phyloP scores from a whole-genome alignment of 805 yeast species.

The Yarrowia bubula region DNA sequence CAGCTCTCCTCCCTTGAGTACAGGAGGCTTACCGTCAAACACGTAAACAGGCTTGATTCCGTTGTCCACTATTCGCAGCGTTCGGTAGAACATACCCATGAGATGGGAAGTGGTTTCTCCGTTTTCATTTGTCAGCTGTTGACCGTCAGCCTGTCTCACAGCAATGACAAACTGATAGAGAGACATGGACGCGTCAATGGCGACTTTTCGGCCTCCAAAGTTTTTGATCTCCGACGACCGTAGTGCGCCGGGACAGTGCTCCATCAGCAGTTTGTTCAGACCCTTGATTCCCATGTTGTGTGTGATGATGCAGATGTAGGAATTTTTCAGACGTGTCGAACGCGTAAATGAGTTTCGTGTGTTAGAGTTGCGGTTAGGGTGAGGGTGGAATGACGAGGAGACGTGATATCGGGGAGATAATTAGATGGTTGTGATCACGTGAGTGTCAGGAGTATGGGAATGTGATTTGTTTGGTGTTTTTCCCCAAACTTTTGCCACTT shows the following conservation, averaged over 20 bases:
- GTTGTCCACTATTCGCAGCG: slow-evolving; percentile 81
- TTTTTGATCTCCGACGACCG: slow-evolving; percentile 77
- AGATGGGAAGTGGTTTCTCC: slow-evolving; percentile 92
- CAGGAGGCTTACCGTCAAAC: slow-evolving; percentile 98
- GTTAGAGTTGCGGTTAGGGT: slow-evolving; percentile 13
- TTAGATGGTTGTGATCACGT: no score
- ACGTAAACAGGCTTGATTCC: slow-evolving; percentile 97
- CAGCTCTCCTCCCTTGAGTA: slow-evolving; percentile 86
- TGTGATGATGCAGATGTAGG: neutral
- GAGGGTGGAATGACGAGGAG: neutral
- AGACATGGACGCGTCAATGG: slow-evolving; percentile 87
- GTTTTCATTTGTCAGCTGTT: slow-evolving; percentile 76
- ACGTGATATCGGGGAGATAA: neutral
- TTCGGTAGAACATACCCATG: slow-evolving; percentile 95
- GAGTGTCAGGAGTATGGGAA: no score
- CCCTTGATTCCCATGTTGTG: slow-evolving; percentile 46
- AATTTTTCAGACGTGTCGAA: neutral
- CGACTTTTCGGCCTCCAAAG: slow-evolving; percentile 92
- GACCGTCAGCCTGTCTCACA: slow-evolving; percentile 96
- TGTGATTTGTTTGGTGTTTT: no score
- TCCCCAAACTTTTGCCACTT: no score
- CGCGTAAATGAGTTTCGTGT: slow-evolving; percentile 25
- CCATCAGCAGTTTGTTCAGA: slow-evolving; percentile 78
- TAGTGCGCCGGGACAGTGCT: slow-evolving; percentile 83
- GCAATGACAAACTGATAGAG: slow-evolving; percentile 93